Percentiles rank a stretch among this genome's conserved stretches.
Evolutionary conservation across 1,139 yeast genomes (phyloP).

Genomic region (Geotrichum aggregatum): DNA sequence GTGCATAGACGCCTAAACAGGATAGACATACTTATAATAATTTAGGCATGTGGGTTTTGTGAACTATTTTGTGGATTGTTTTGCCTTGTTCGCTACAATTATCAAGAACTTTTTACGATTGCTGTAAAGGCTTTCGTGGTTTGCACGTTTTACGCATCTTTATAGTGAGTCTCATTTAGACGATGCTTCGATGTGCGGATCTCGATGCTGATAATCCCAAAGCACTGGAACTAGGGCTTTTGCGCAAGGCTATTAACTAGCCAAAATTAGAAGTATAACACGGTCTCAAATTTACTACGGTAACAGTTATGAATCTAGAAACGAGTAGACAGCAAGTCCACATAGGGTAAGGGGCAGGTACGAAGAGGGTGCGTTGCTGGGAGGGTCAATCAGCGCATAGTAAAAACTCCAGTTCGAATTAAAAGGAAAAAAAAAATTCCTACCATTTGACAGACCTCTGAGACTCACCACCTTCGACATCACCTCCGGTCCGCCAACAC

Average conservation of each 20-base stretch:
- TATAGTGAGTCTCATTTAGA: too few relatives aligned
- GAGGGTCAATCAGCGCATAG: too few relatives aligned
- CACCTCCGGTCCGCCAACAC: constrained; percentile 21
- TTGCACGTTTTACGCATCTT: too few relatives aligned
- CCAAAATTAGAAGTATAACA: not conserved
- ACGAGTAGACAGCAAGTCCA: not conserved
- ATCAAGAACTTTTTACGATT: too few relatives aligned
- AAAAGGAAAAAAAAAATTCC: constrained; percentile 15
- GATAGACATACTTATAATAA: too few relatives aligned
- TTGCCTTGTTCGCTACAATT: too few relatives aligned
- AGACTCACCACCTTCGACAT: constrained; percentile 23
- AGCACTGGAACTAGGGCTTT: constrained; percentile 4
- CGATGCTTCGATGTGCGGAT: too few relatives aligned
- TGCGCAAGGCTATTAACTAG: not conserved
- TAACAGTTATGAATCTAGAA: not conserved
- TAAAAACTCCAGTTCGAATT: not conserved
- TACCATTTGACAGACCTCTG: constrained; percentile 19
- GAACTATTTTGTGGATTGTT: too few relatives aligned
- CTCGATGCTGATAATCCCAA: too few relatives aligned
- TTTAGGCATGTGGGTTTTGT: too few relatives aligned
- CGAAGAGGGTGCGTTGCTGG: not conserved
- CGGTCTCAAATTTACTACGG: constrained; percentile 8
- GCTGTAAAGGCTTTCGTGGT: too few relatives aligned
- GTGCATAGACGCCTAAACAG: too few relatives aligned
- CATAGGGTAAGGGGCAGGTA: not conserved